Evolutionary conservation across 2,329 filamentous ascomycete genomes (phyloP), one percentile per base, ranked within the genome.

Genomic region (Botrytis galanthina): DNA sequence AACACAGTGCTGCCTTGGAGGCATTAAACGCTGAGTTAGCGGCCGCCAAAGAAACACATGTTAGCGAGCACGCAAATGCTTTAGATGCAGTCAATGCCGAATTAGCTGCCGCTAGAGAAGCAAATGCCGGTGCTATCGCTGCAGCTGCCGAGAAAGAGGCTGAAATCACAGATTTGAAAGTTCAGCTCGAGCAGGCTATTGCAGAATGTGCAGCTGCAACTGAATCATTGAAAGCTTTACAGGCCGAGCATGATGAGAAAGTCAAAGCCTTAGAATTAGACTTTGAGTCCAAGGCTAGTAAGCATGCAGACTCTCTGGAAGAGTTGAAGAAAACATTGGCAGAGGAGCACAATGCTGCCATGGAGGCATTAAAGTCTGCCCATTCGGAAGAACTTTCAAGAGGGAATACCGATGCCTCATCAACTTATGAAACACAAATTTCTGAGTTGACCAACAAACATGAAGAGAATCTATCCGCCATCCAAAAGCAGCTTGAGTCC

Each of bases 401-500:
- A 77, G 84, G 83, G 73, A 82, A 84, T 77, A 78, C 83, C 1
- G 83, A 85, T 62, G 82, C 83, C 12, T 82, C 83, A 18, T 84
- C 79, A 60, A 72, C 84, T 2, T 85, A 88, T 46, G 85, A 88
- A 74, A 82, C 85, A 73, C 83, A 84, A n/a, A 79, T 90, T 37
- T 81, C 83, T 22, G 86, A 87, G 12, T 82, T 90, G 63, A 87
- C 86, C 78, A 77, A 83, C 5, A 81, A 82, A 63, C 87, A 90
- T 75, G 86, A 89, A 72, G 78, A 82, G 20, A 80, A 83, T 4
- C 77, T 85, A 44, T 83, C 83, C n/a, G 85, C 85, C 37, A 81
- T 91, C 62, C 86, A 90, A 80, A 85, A 83, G 78, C 86, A 88
- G 80, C 83, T 91, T 44, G 85, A 88, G 35, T 42, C 67, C 7